Evolutionary conservation across 805 yeast species (phyloP).

Genomic region (Kodamaea lidongshanica): DNA sequence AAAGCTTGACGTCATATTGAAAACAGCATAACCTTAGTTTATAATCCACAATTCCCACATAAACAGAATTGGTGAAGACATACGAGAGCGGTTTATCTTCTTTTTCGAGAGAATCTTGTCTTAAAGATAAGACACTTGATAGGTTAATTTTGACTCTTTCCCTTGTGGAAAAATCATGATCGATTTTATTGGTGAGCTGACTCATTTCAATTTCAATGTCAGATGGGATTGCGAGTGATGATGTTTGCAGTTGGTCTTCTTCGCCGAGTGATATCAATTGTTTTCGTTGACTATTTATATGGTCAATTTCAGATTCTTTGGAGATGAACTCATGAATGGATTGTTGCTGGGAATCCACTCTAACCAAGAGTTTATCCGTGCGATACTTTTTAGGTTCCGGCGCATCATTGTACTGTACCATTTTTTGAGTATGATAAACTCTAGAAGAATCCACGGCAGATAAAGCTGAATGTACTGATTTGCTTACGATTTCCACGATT

Average conservation of each 20-base stretch:
- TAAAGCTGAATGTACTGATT: slow-evolving; percentile 44
- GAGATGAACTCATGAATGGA: slow-evolving; percentile 16
- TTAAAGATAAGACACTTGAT: slow-evolving; percentile 53
- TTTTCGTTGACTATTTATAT: background rate
- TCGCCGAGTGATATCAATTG: too few relatives aligned
- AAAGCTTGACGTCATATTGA: slow-evolving; percentile 74
- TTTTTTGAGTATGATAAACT: slow-evolving; percentile 49
- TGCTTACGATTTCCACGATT: slow-evolving; percentile 58
- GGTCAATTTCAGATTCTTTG: slow-evolving; percentile 2
- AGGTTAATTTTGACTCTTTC: slow-evolving; percentile 40
- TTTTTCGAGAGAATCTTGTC: slow-evolving; percentile 41
- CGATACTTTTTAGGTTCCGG: slow-evolving; percentile 27
- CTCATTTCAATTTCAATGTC: too few relatives aligned
- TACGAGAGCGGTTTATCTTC: slow-evolving; percentile 55
- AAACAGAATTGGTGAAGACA: slow-evolving; percentile 62
- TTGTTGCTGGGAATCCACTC: slow-evolving; percentile 65
- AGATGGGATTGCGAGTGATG: too few relatives aligned
- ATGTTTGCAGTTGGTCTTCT: too few relatives aligned
- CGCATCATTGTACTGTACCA: slow-evolving; percentile 6
- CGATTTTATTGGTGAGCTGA: too few relatives aligned
- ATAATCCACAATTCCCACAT: slow-evolving; percentile 78
- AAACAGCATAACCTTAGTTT: slow-evolving; percentile 67
- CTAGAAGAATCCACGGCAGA: slow-evolving; percentile 60
- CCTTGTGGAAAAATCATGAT: slow-evolving; percentile 1
- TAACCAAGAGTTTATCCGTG: slow-evolving; percentile 60